phyloP scores from a whole-genome alignment of 441 rosid genomes.

The Croton setiger region DNA sequence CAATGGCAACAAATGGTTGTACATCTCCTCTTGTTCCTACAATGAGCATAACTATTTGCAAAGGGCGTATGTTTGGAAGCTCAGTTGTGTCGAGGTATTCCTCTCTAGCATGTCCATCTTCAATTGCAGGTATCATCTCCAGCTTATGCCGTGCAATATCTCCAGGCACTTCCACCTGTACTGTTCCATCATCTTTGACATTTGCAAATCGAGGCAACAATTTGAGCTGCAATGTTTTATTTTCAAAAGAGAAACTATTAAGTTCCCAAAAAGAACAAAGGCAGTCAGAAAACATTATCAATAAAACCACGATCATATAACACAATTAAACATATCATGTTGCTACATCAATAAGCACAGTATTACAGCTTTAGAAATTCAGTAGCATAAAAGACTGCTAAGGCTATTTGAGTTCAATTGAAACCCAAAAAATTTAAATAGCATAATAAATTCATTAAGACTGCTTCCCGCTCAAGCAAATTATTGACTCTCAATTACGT shows the following conservation, averaged over 20 bases:
- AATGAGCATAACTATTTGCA: conserved; percentile 54
- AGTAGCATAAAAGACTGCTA: not conserved
- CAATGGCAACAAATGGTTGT: conserved; percentile 57
- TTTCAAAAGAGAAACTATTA: not conserved
- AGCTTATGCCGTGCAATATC: conserved; percentile 30
- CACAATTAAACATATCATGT: not conserved
- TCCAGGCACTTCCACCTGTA: conserved; percentile 46
- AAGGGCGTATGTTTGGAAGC: conserved; percentile 32
- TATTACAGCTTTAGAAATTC: not conserved
- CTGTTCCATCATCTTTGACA: conserved; percentile 47
- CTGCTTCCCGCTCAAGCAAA: not conserved
- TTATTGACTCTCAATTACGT: not conserved
- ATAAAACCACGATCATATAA: not conserved
- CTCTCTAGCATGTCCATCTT: conserved; percentile 23
- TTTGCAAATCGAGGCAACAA: conserved; percentile 36
- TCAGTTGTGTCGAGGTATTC: conserved; percentile 25
- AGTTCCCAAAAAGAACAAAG: not conserved
- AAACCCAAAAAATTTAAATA: too few species aligned
- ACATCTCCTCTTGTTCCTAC: conserved; percentile 63
- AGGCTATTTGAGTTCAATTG: too few species aligned
- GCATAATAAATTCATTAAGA: not conserved
- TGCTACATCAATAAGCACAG: not conserved
- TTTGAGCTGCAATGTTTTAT: conserved; percentile 37
- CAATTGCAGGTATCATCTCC: conserved; percentile 25
- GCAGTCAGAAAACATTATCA: not conserved